These are phyloP conservation scores for Triticum timopheevii DNA, from an alignment of 176 grass and related monocot genomes.

Conservation along the genomic window DNA sequence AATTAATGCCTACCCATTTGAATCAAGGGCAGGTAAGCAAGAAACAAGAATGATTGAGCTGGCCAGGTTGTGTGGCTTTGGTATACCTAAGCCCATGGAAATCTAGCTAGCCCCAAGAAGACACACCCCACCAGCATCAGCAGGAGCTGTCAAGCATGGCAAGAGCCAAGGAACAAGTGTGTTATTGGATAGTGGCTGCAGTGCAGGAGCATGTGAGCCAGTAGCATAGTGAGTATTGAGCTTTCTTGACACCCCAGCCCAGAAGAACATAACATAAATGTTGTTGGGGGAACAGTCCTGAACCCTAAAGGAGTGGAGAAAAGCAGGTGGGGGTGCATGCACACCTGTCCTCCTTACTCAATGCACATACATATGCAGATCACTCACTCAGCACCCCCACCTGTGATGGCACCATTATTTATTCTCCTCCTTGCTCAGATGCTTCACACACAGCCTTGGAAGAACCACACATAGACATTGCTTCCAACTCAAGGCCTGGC, in stretches of 20 bases:
- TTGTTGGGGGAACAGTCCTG: slow-evolving; percentile 36
- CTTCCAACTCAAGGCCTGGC: slow-evolving; percentile 49
- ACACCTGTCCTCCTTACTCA: slow-evolving; percentile 44
- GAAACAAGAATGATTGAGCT: not conserved
- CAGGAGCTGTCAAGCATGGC: slow-evolving; percentile 26
- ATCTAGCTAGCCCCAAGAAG: slow-evolving; percentile 24
- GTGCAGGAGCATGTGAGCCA: slow-evolving; percentile 29
- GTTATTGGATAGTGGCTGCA: slow-evolving; percentile 35
- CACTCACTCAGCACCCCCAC: slow-evolving; percentile 44
- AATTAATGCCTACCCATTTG: slow-evolving; percentile 8
- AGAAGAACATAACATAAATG: slow-evolving; percentile 32
- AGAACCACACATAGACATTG: slow-evolving; percentile 10
- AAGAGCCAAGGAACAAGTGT: slow-evolving; percentile 24
- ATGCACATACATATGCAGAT: slow-evolving; percentile 35
- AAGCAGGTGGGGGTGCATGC: slow-evolving; percentile 46
- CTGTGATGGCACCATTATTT: slow-evolving; percentile 52
- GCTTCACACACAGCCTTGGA: slow-evolving; percentile 33
- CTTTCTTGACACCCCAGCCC: not conserved
- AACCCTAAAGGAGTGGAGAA: slow-evolving; percentile 62
- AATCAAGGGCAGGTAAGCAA: slow-evolving; percentile 8
- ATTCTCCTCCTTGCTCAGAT: slow-evolving; percentile 21
- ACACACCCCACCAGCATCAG: slow-evolving; percentile 25
- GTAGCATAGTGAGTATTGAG: not conserved
- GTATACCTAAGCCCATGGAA: slow-evolving; percentile 12
- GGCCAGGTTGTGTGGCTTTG: slow-evolving; percentile 36